Evolutionary conservation across 768 basidiomycete species (phyloP), one percentile per base, ranked within the genome.

Genomic region (Boletus sensibilis): DNA sequence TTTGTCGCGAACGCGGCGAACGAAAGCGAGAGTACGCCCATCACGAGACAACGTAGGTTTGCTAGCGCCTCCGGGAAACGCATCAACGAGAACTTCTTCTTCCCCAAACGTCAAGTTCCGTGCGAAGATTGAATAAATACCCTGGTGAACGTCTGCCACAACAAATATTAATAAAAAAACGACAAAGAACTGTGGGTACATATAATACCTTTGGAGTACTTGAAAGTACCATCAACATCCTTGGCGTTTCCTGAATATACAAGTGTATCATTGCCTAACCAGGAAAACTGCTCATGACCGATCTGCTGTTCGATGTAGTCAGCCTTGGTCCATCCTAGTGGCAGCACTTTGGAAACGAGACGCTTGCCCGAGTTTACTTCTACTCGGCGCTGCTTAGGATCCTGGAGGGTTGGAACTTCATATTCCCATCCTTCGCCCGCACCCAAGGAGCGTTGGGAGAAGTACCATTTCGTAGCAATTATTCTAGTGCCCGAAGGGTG

Each of bases 401-500:
- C 42, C 5, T 34, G 18, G 10, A 62, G 39, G 12, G 48, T 14
- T 25, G 85, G 85, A 25, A 86, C 75, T 7, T 69, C 45, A 57
- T 85, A 90, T 64, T 83, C 78, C 88, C 88, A 90, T 40, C 82
- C 85, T 75, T 90, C 88, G 2, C 86, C 87, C 1, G 86, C 87
- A 35, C 85, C 86, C 33, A 89, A 74, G 48, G 83, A 85, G 8
- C 88, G 82, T 4, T 49, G 59, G 6, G 82, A 83, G 25, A 83
- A 88, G 59, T 88, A 89, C 87, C 88, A 88, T 66, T 90, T 90
- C 12, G 87, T 89, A n/a, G 87, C 86, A 51, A 90, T 72, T 18
- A 90, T 69, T 60, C 78, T 83, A 31, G 69, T 61, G 1, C 85
- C 85, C 11, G 82, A 82, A 4, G 87, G 84, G 63, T 90, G 86